Conservation (phyloP, 768 basidiomycete genomes). For the Daedaleopsis nitida region DNA sequence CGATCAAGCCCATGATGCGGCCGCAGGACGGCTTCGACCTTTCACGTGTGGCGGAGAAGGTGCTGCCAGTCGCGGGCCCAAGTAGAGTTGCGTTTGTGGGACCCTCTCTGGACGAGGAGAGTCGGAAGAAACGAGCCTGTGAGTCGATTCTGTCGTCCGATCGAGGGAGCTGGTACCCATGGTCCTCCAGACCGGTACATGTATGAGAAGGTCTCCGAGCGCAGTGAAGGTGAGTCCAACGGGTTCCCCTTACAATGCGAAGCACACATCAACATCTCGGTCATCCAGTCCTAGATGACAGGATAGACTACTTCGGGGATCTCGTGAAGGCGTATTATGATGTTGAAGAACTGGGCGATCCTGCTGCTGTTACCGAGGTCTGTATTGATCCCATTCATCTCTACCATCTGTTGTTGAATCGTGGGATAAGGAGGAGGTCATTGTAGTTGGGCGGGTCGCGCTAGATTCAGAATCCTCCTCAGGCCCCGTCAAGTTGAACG, state of each 20-base stretch:
- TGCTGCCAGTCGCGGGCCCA: constrained; percentile 22
- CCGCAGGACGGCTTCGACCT: constrained; percentile 22
- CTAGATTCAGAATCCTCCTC: constrained; percentile 63
- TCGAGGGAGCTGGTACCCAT: neutral
- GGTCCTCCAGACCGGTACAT: constrained; percentile 81
- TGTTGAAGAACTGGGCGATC: constrained; percentile 79
- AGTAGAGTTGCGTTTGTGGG: constrained; percentile 35
- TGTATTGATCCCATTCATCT: constrained; percentile 5
- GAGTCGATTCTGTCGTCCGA: constrained; percentile 29
- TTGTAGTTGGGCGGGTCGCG: constrained; percentile 33
- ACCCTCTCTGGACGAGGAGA: constrained; percentile 31
- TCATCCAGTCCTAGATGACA: constrained; percentile 71
- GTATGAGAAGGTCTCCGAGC: constrained; percentile 87
- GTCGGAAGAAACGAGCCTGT: constrained; percentile 57
- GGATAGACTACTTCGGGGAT: constrained; percentile 86
- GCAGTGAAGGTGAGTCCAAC: constrained; percentile 67
- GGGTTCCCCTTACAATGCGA: no score
- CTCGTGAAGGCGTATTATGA: constrained; percentile 70
- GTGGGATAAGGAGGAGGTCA: constrained; percentile 35
- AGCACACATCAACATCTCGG: neutral
- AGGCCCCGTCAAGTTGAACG: constrained; percentile 64
- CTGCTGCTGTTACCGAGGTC: constrained; percentile 57
- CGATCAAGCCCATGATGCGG: constrained; percentile 13
- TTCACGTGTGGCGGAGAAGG: constrained; percentile 10
- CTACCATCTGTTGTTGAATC: neutral